Evolutionary conservation across 306 rosid genomes (phyloP).

Genomic region (Acmispon strigosus): DNA sequence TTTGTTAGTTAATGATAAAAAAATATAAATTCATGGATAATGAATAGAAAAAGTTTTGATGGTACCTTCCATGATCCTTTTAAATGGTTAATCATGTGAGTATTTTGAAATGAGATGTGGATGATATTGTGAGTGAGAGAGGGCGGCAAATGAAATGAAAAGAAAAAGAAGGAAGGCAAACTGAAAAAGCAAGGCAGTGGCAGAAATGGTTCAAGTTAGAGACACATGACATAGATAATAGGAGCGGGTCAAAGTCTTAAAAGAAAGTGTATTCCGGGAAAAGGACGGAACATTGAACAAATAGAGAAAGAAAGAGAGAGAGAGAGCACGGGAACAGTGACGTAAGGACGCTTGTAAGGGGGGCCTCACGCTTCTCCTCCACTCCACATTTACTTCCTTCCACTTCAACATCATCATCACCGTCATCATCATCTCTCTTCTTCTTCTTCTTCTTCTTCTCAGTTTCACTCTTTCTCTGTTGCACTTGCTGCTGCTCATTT

Average conservation of each 20-base stretch:
- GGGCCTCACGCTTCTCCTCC: neutral
- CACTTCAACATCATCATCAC: neutral
- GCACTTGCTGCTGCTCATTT: neutral
- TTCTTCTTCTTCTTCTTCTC: no score
- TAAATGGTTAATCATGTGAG: no score
- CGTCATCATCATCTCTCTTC: no score
- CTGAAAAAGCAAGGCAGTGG: no score
- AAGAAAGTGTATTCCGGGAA: neutral
- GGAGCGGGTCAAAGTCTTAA: neutral
- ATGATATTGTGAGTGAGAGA: no score
- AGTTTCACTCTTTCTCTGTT: neutral
- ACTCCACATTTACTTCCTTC: neutral
- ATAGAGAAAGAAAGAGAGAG: neutral
- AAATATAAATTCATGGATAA: no score
- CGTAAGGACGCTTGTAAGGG: neutral
- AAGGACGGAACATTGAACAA: conserved; percentile 10
- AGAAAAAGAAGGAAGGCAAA: no score
- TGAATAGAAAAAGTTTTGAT: no score
- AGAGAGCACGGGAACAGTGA: neutral
- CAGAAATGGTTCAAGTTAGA: no score
- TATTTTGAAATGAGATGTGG: neutral
- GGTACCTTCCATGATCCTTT: no score
- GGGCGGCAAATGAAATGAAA: no score
- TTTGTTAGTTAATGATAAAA: no score
- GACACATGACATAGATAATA: neutral